Percentiles rank a stretch among this genome's conserved stretches.
Evolutionary conservation across 352 stramenopile species (phyloP).

Genomic region (Pythium phragmitis): DNA sequence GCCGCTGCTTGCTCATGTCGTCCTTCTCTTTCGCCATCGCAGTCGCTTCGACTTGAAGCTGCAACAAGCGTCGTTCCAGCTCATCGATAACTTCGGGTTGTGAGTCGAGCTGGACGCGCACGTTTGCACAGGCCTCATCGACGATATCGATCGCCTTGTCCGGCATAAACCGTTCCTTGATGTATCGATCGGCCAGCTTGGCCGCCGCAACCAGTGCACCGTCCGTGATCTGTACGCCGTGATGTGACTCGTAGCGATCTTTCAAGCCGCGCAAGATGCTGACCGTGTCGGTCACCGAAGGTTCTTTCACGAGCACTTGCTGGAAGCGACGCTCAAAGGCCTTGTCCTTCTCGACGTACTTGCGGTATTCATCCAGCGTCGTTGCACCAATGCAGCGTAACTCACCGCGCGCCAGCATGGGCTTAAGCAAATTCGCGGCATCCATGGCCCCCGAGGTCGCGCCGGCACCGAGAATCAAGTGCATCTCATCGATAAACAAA

Average conservation of each 20-base stretch:
- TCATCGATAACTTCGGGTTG: conserved; percentile 96
- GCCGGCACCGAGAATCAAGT: conserved; percentile 95
- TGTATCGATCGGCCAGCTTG: conserved; percentile 93
- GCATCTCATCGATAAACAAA: conserved; percentile 99
- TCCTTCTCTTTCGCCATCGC: conserved; percentile 94
- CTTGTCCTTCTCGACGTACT: conserved; percentile 98
- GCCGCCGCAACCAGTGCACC: conserved; percentile 92
- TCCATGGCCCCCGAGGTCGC: conserved; percentile 94
- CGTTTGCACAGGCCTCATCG: conserved; percentile 91
- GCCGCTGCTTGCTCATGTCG: conserved; percentile 85
- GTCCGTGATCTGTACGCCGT: conserved; percentile 95
- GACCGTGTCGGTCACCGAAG: conserved; percentile 93
- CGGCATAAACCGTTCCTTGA: conserved; percentile 90
- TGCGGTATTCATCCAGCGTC: conserved; percentile 96
- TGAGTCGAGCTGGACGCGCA: conserved; percentile 93
- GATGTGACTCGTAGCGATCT: conserved; percentile 96
- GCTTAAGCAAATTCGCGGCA: conserved; percentile 98
- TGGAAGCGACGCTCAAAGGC: conserved; percentile 98
- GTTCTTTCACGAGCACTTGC: conserved; percentile 94
- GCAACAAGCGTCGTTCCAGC: conserved; percentile 92
- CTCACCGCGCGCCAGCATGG: conserved; percentile 95
- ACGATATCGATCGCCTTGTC: conserved; percentile 96
- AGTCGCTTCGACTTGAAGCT: conserved; percentile 95
- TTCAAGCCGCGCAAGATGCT: conserved; percentile 96
- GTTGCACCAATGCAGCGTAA: conserved; percentile 97